These are phyloP conservation scores for Candida labiduridarum DNA, from an alignment of 1,139 yeast species.

Conservation along the genomic window DNA sequence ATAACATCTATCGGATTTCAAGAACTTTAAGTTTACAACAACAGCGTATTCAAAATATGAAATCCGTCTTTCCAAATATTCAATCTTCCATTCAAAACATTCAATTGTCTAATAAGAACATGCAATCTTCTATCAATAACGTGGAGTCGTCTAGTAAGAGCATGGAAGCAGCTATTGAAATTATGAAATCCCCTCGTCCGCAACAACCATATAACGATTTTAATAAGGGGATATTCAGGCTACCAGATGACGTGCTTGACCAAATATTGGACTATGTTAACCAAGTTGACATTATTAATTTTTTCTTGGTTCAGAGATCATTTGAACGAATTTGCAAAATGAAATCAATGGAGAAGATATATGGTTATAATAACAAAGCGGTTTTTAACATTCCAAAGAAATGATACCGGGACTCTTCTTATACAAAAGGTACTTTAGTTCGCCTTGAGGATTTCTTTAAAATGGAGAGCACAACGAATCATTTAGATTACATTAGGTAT, in stretches of 20 bases:
- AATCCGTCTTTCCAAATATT: too few species aligned
- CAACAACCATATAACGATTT: slow-evolving; percentile 7
- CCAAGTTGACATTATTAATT: background rate
- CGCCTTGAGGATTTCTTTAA: background rate
- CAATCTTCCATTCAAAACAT: too few species aligned
- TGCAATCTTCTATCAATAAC: too few species aligned
- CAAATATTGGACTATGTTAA: slow-evolving; percentile 2
- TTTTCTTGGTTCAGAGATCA: background rate
- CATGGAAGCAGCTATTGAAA: too few species aligned
- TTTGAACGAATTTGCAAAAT: background rate
- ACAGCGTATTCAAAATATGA: too few species aligned
- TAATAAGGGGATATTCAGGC: slow-evolving; percentile 4
- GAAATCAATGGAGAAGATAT: background rate
- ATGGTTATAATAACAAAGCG: background rate
- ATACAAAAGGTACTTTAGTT: background rate
- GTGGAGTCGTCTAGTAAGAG: too few species aligned
- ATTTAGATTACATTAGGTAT: background rate
- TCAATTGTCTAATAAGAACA: too few species aligned
- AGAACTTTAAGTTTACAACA: too few species aligned
- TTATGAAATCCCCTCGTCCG: background rate
- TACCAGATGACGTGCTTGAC: slow-evolving; percentile 1
- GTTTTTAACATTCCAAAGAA: background rate
- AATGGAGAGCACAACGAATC: too few species aligned
- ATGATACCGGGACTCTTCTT: background rate
- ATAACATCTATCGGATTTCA: too few species aligned